Evolutionary conservation across 768 basidiomycete species (phyloP).

Genomic region (Suillus spraguei): DNA sequence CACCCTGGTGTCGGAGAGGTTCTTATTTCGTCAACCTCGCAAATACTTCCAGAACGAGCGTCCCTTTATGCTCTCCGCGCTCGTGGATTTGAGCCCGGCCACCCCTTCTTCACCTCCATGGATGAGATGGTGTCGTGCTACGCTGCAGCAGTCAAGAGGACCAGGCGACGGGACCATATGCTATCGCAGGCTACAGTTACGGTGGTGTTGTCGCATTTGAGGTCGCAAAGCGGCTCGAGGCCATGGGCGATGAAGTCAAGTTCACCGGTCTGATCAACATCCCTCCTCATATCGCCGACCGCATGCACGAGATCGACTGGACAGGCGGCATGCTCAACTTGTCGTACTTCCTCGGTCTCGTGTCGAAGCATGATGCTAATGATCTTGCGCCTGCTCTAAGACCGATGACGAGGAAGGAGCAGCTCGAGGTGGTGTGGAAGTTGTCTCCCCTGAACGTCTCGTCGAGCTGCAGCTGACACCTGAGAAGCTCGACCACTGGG

Average conservation of each 20-base stretch:
- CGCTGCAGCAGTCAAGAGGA: slow-evolving; percentile 30
- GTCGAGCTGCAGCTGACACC: slow-evolving; percentile 30
- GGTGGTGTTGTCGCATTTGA: too few relatives aligned
- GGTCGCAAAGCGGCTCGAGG: too few relatives aligned
- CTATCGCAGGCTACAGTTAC: too few relatives aligned
- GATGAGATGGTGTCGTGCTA: slow-evolving; percentile 38
- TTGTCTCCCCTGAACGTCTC: slow-evolving; percentile 29
- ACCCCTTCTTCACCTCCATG: slow-evolving; percentile 33
- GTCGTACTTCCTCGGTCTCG: too few relatives aligned
- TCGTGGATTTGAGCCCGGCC: slow-evolving; percentile 37
- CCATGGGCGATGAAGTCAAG: too few relatives aligned
- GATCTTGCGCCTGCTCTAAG: slow-evolving; percentile 24
- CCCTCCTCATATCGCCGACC: too few relatives aligned
- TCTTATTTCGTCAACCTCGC: slow-evolving; percentile 45
- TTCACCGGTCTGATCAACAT: too few relatives aligned
- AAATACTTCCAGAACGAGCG: slow-evolving; percentile 40
- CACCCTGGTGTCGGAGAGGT: slow-evolving; percentile 47
- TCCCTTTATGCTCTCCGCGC: slow-evolving; percentile 42
- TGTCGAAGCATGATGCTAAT: slow-evolving; percentile 27
- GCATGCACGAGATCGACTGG: too few relatives aligned
- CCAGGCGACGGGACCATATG: slow-evolving; percentile 20
- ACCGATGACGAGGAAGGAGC: slow-evolving; percentile 24
- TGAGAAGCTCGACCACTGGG: slow-evolving; percentile 30
- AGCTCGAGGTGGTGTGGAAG: slow-evolving; percentile 31
- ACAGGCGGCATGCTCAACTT: too few relatives aligned